Conservation (phyloP, 2,329 filamentous ascomycete species). For the Drechslerella coelobrocha region DNA sequence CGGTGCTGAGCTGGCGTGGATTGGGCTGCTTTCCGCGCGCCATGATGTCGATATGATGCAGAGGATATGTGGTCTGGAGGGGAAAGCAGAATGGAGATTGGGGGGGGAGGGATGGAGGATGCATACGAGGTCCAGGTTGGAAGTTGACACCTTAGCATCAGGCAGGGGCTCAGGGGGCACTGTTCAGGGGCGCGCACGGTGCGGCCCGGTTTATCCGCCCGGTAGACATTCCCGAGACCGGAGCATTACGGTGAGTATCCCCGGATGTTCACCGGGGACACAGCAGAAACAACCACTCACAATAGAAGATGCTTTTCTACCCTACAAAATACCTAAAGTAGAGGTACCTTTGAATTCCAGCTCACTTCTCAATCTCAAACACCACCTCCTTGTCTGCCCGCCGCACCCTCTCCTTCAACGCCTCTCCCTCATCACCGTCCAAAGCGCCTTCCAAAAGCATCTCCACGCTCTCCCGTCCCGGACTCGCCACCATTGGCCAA, state of each 20-base stretch:
- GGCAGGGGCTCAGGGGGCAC: neutral
- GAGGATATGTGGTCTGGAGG: neutral
- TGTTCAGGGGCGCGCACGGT: neutral
- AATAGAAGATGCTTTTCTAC: too few species aligned
- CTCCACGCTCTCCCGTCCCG: constrained; percentile 37
- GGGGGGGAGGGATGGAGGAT: neutral
- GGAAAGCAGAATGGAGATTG: neutral
- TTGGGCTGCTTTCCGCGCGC: constrained; percentile 49
- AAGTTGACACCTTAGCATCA: constrained; percentile 50
- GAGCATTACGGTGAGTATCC: too few species aligned
- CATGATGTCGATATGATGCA: constrained; percentile 14
- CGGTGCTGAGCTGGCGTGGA: constrained; percentile 46
- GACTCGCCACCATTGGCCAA: constrained; percentile 45
- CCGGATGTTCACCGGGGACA: too few species aligned
- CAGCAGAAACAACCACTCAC: too few species aligned
- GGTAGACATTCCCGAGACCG: neutral
- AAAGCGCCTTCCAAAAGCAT: constrained; percentile 43
- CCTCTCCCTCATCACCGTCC: constrained; percentile 28
- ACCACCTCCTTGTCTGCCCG: constrained; percentile 30
- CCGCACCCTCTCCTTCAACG: constrained; percentile 38
- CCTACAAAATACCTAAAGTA: too few species aligned
- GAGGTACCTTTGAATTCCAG: too few species aligned
- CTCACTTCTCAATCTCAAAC: constrained; percentile 46
- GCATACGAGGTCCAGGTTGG: neutral
- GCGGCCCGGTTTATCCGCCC: neutral